Evolutionary conservation across 108 stramenopile species (phyloP), one percentile per base, ranked within the genome.

Genomic region (Aureococcus anophagefferens): DNA sequence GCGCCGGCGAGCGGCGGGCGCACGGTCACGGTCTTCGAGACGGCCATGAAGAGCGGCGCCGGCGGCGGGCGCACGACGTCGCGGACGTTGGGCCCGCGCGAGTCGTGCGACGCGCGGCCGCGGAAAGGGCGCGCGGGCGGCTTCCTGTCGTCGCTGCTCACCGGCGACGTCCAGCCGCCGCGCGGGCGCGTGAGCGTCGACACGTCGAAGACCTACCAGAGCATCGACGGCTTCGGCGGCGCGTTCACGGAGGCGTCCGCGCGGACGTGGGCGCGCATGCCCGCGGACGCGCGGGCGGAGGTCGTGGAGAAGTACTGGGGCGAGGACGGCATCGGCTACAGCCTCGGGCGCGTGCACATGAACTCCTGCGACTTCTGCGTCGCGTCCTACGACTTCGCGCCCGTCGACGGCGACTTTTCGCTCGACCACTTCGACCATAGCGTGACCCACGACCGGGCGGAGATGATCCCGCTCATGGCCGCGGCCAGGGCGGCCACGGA

Each of bases 311-410:
- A 92, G 25, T 83, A 94, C 63, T 96, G 91, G 77, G 94, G 96
- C 5, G 79, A 86, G 64, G 40, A 73, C 18, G 96, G 96, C 25
- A 64, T 95, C 34, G 93, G 91, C 46, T 90, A 89, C 70, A 81
- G 80, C 29, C 63, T 93, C 21, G 96, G 96, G 5, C 80, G 96
- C 63, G 88, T 95, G 40, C 96, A 86, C 71, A 94, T 97, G 46
- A 92, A 92, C 76, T 93, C 91, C n/a, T 97, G 96, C 78, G 96
- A 97, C 81, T 97, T 97, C 80, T 84, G 88, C 62, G 78, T 93
- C 67, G 72, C 84, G 44, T 84, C 87, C 40, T 97, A 97, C 74
- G 79, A 74, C 66, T 94, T 91, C 79, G 94, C 91, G 72, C 87
- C 91, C 35, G 82, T 84, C 62, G 84, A 85, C 29, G 94, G 85